A percentile compares a stretch with the other conserved stretches of the same genome.
Conservation (phyloP, 2,329 filamentous ascomycete genomes). For the Graphilbum ipis-grandicollis region DNA sequence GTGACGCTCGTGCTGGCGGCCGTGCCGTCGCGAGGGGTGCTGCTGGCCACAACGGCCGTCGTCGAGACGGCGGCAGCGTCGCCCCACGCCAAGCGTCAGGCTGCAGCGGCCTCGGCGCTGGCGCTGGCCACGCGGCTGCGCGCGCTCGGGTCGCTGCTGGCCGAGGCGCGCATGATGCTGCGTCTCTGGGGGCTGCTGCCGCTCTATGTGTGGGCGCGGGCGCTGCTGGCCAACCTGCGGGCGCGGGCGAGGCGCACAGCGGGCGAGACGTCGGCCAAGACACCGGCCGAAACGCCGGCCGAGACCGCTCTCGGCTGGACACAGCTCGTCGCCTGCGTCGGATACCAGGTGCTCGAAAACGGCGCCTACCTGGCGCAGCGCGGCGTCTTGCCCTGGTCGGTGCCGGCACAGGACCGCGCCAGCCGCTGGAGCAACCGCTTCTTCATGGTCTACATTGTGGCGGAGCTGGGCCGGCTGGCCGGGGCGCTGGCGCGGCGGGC, state of each 20-base stretch:
- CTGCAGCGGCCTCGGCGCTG: constrained; percentile 25
- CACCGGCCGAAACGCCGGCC: constrained; percentile 24
- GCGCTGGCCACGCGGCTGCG: constrained; percentile 34
- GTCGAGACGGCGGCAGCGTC: not conserved
- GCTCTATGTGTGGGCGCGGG: constrained; percentile 50
- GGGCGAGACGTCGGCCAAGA: constrained; percentile 15
- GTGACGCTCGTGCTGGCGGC: constrained; percentile 33
- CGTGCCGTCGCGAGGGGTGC: constrained; percentile 30
- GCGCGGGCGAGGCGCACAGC: constrained; percentile 19
- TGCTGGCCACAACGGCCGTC: constrained; percentile 11
- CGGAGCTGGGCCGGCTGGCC: constrained; percentile 54
- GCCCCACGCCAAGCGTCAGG: constrained; percentile 2
- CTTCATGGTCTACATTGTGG: constrained; percentile 62
- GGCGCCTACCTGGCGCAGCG: constrained; percentile 59
- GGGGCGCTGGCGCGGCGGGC: constrained; percentile 17
- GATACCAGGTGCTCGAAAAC: constrained; percentile 74
- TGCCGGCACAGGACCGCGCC: constrained; percentile 39
- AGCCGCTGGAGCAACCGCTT: constrained; percentile 60
- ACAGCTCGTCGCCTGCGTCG: constrained; percentile 49
- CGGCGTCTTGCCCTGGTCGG: constrained; percentile 44
- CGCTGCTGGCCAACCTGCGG: constrained; percentile 19
- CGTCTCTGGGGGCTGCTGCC: constrained; percentile 64
- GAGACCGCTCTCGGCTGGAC: constrained; percentile 36
- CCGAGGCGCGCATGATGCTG: constrained; percentile 54
- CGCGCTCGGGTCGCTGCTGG: constrained; percentile 46